Base-by-base conservation (phyloP, 2,329 filamentous ascomycete genomes). In the Hymenoscyphus occultus region DNA sequence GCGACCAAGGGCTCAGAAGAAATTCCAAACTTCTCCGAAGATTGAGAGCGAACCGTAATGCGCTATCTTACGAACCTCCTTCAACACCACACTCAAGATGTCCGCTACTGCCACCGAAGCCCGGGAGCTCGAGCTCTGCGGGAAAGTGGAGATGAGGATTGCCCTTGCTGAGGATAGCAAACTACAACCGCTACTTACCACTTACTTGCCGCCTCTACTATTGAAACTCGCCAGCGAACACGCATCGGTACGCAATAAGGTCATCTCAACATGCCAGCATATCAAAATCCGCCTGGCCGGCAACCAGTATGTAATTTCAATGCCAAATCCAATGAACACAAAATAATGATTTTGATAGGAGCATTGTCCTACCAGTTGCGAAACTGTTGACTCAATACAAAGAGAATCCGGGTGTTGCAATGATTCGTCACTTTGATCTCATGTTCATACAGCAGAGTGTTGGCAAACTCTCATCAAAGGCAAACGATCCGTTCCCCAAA, bases 331-430 rank as follows among this genome's bases (percentile, higher is more conserved):
- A n/a, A 48, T 5, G 7, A 22, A 31, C 9, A 40, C 16, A 10
- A 39, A 10, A 22, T 51, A n/a, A 19, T 16, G 45, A 62, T 28
- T 59, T n/a, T 59, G 67, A 70, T 45, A 67, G 68, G 84, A 84
- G 59, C 42, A 76, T 97, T 69, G 83, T 93, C 62, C 81, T 99
- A 5, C 95, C 95, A 0, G 93, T 98, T 13, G 84, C 86, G n/a
- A 86, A 88, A 16, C 82, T 99, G 19, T 78, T 98, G 63, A 89
- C 93, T 71, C 95, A 98, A 76, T 97, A 96, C 82, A 96, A 96
- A 77, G 86, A 91, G 28, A 86, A 77, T 60, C 71, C 86, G 45
- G 82, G 87, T 48, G 89, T 88, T 13, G 81, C 88, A 0, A 82
- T 97, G 45, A 86, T 99, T 69, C 89, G 92, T 68, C 91, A 96